Evolutionary conservation across 2,329 filamentous ascomycete genomes (phyloP), one percentile per base, ranked within the genome.

Genomic region (Phialocephala sp.): DNA sequence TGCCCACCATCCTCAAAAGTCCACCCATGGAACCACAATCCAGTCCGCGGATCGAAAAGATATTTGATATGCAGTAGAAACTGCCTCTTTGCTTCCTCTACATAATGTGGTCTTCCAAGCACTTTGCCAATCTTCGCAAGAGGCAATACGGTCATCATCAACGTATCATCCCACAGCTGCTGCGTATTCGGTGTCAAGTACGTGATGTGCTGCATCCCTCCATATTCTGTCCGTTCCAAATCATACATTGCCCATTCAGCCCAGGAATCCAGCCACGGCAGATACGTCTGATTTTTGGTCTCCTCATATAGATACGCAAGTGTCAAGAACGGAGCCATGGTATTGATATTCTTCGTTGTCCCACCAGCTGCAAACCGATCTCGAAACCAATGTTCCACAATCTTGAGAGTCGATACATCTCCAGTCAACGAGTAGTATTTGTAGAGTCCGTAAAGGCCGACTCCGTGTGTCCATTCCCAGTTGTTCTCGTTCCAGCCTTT

Each of bases 61-160:
- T 93, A 94, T 75, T 93, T 89, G 71, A 93, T 86, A 73, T 94
- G 91, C 12, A 93, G 78, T 54, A 94, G 81, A 74, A 93, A 93
- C 76, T 94, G 91, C 8, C 85, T 82, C 79, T 92, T 93, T 11
- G 91, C 91, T 78, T 94, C 91, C 50, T 87, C 89, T 27, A 94
- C 81, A 74, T 94, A 94, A 69, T 90, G 85, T 0, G 90, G 89
- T 1, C 91, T 81, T 66, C 85, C 81, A 2, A 94, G 83, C 4
- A 93, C 80, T 62, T 88, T 83, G 0, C 91, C 91, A 66, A 74
- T 72, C 80, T 94, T 94, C 20, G 91, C 91, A 20, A 94, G 82
- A 1, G 91, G 91, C 77, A 94, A 80, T 4, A 93, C 91, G 0
- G 91, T 93, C 91, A 94, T 94, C 91, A 94, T 94, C 55, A 94